phyloP scores from a whole-genome alignment of 768 basidiomycete genomes.

The Lactifluus echinatus region DNA sequence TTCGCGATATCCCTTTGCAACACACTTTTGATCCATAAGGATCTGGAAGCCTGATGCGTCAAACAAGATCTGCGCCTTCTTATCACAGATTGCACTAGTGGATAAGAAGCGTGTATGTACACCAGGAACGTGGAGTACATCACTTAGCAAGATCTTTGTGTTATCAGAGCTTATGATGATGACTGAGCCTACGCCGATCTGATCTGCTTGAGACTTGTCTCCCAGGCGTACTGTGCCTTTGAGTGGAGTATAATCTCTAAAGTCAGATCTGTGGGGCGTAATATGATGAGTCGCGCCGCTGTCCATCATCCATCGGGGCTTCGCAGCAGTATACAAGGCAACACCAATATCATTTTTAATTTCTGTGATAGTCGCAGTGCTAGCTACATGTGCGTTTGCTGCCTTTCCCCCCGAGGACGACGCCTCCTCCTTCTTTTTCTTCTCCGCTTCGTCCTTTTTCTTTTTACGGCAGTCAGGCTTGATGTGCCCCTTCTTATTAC shows the following conservation, averaged over 20 bases:
- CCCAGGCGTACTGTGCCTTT: background rate
- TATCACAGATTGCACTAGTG: background rate
- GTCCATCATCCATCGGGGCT: background rate
- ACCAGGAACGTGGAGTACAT: background rate
- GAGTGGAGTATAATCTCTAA: background rate
- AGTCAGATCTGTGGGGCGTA: background rate
- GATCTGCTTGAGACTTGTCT: background rate
- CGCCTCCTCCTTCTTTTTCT: background rate
- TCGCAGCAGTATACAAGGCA: background rate
- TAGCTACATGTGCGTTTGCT: background rate
- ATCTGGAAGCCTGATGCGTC: background rate
- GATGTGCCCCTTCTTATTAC: background rate
- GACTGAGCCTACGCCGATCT: background rate
- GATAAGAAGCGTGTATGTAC: background rate
- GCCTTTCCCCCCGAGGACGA: background rate
- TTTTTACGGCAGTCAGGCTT: background rate
- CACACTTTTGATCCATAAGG: no score
- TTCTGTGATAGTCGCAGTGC: background rate
- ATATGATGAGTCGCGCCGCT: background rate
- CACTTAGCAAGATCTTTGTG: background rate
- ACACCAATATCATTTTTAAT: background rate
- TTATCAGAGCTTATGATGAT: background rate
- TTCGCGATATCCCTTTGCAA: background rate
- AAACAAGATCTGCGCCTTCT: background rate
- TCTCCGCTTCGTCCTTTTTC: background rate